A percentile compares a stretch with the other conserved stretches of the same genome.
phyloP scores from a whole-genome alignment of 2,329 filamentous ascomycete genomes.

The Diaporthe citriasiana region DNA sequence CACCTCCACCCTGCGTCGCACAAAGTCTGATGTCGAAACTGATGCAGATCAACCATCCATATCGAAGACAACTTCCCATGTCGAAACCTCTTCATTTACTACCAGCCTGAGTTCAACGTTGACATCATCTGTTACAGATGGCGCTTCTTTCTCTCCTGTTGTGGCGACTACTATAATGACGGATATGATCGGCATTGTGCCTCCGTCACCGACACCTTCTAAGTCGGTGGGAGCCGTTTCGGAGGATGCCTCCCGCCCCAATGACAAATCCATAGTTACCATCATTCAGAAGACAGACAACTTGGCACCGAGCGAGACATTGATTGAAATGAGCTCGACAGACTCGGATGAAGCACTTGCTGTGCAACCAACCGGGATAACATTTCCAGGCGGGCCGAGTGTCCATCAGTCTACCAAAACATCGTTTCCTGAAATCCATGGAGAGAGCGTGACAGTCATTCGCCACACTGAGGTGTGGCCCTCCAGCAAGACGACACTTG shows the following conservation, averaged over 20 bases:
- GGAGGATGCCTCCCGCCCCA: neutral
- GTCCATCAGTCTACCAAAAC: neutral
- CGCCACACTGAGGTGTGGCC: conserved; percentile 16
- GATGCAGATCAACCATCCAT: neutral
- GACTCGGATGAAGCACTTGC: neutral
- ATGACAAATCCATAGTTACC: neutral
- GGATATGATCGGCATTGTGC: neutral
- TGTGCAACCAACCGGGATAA: neutral
- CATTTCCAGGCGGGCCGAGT: neutral
- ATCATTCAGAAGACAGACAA: neutral
- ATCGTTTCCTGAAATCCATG: neutral
- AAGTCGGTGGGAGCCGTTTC: neutral
- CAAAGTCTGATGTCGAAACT: neutral
- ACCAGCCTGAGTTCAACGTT: too few species aligned
- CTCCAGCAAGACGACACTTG: neutral
- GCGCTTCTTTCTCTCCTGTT: neutral
- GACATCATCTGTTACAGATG: neutral
- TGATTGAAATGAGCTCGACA: neutral
- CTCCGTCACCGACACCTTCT: neutral
- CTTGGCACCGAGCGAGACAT: neutral
- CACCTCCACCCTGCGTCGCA: neutral
- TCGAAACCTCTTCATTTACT: neutral
- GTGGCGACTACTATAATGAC: neutral
- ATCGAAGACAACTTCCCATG: neutral
- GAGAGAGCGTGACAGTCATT: neutral